A percentile compares a stretch with the other conserved stretches of the same genome.
Evolutionary conservation across 2,329 filamentous ascomycete genomes (phyloP).

Genomic region (Phialocephala subalpina): DNA sequence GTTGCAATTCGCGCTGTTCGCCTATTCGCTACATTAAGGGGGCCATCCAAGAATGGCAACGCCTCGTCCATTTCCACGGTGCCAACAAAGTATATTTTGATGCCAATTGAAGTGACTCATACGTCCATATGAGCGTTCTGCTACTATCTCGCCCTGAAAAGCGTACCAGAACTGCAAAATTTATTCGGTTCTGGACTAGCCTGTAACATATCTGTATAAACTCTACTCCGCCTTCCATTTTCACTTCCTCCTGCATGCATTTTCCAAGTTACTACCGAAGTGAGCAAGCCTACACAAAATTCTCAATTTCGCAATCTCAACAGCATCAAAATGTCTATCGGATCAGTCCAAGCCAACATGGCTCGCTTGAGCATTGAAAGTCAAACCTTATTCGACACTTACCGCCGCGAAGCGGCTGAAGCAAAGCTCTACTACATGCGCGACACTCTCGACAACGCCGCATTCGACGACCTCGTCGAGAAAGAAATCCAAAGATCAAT

Average conservation of each 20-base stretch:
- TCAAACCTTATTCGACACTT: conserved; percentile 9
- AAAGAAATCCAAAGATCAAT: conserved; percentile 20
- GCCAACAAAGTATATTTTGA: neutral
- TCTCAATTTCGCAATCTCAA: neutral
- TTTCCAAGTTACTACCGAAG: neutral
- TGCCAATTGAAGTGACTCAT: neutral
- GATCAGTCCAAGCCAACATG: conserved; percentile 19
- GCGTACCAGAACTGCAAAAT: neutral
- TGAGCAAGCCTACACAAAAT: neutral
- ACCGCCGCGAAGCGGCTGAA: conserved; percentile 25
- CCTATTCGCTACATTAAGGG: neutral
- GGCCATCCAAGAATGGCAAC: neutral
- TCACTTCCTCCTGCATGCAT: neutral
- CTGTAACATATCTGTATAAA: neutral
- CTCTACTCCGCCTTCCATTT: neutral
- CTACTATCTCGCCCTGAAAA: neutral
- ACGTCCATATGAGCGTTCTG: neutral
- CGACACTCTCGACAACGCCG: conserved; percentile 24
- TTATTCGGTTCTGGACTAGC: neutral
- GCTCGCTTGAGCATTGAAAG: conserved; percentile 15
- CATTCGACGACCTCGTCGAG: conserved; percentile 32
- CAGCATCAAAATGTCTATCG: conserved; percentile 27
- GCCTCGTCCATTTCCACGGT: neutral
- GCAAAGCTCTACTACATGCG: conserved; percentile 34
- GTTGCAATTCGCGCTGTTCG: neutral